Percentiles rank a stretch among this genome's conserved stretches.
Conservation (phyloP, 805 yeast genomes). For the Nakazawaea siamensis region DNA sequence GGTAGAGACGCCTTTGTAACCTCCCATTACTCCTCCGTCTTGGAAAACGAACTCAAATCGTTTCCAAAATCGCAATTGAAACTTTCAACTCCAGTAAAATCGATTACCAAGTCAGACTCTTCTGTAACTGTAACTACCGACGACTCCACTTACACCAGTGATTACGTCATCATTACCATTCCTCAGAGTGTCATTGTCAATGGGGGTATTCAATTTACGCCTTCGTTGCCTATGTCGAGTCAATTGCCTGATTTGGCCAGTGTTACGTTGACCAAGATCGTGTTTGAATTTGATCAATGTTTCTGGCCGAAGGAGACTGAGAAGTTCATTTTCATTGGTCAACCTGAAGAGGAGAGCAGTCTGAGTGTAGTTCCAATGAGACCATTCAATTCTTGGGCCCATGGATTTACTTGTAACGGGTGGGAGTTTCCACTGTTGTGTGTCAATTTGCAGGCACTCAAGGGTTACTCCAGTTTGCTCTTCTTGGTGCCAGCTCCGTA, state of each 20-base stretch:
- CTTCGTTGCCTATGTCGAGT: slow-evolving; percentile 29
- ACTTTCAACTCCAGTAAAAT: slow-evolving; percentile 15
- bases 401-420: slow-evolving; percentile 15
- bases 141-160: slow-evolving; percentile 17
- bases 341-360: slow-evolving; percentile 16
- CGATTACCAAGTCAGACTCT: slow-evolving; percentile 19
- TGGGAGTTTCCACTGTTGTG: slow-evolving; percentile 22
- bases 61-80: slow-evolving; percentile 18
- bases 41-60: slow-evolving; percentile 19
- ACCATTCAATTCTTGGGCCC: background rate
- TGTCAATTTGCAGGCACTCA: slow-evolving; percentile 20
- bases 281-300: slow-evolving; percentile 35
- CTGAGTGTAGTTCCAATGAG: slow-evolving; percentile 5
- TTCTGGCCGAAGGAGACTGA: slow-evolving; percentile 36
- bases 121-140: slow-evolving; percentile 14
- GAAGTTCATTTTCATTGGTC: slow-evolving; percentile 21
- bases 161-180: slow-evolving; percentile 38
- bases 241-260: slow-evolving; percentile 24
- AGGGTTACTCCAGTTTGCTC: slow-evolving; percentile 30
- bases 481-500: slow-evolving; percentile 41
- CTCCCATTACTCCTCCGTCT: slow-evolving; percentile 19
- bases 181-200: slow-evolving; percentile 39
- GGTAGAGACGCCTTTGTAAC: slow-evolving; percentile 25
- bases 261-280: slow-evolving; percentile 38
- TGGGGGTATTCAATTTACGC: slow-evolving; percentile 26